These are phyloP conservation scores for Colletotrichum horii DNA, from an alignment of 2,329 filamentous ascomycete genomes.

Conservation along the genomic window DNA sequence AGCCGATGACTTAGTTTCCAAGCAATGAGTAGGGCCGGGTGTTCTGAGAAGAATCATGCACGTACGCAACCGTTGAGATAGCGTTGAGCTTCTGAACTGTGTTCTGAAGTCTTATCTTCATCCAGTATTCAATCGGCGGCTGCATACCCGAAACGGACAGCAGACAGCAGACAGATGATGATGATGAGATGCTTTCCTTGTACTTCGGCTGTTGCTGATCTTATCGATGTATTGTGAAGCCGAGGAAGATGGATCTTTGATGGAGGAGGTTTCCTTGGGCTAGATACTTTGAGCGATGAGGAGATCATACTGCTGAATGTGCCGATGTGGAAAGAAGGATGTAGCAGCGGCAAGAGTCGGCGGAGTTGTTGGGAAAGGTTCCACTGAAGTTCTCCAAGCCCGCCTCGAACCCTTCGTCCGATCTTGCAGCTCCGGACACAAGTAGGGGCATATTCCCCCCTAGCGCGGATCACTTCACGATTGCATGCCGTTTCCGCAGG, in stretches of 20 bases:
- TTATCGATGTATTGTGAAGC: background rate
- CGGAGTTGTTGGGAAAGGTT: background rate
- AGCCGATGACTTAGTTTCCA: background rate
- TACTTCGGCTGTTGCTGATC: background rate
- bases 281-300: rapidly evolving
- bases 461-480: background rate
- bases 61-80: background rate
- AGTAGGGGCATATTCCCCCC: background rate
- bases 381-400: background rate
- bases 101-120: background rate
- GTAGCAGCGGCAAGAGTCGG: too few relatives aligned
- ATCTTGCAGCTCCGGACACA: background rate
- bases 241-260: background rate
- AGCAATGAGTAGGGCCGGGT: background rate
- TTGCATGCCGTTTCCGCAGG: background rate
- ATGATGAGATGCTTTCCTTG: background rate
- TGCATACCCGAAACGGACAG: background rate
- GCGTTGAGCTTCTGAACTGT: background rate
- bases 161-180: background rate
- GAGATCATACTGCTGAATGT: background rate
- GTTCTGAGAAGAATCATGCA: background rate
- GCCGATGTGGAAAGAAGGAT: background rate
- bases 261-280: rapidly evolving
- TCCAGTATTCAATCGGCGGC: background rate
- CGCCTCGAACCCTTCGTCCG: background rate